Conservation (phyloP, 192 early-diverging fungal species). For the Podila minutissima region DNA sequence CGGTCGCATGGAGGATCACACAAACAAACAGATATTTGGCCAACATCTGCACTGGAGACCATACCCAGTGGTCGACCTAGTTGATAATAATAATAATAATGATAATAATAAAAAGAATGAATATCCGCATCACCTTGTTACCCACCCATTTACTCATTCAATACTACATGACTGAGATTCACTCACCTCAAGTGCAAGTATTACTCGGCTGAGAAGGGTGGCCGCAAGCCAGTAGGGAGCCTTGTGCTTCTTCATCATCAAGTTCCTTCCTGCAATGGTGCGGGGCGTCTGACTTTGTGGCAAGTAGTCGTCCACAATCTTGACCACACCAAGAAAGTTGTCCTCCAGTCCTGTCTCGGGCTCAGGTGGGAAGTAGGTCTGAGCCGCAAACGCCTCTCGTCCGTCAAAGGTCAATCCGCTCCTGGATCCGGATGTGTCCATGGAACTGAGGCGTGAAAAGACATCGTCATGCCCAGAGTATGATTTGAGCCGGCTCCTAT, state of each 20-base stretch:
- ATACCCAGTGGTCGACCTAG: background rate
- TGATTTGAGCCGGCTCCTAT: background rate
- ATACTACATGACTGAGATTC: background rate
- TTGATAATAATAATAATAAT: background rate
- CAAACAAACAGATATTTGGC: slow-evolving; percentile 9
- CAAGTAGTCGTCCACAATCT: slow-evolving; percentile 49
- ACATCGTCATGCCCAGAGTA: background rate
- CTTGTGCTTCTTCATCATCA: slow-evolving; percentile 47
- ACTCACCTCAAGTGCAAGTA: slow-evolving; percentile 5
- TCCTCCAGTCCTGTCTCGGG: slow-evolving; percentile 50
- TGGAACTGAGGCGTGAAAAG: background rate
- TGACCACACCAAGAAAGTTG: slow-evolving; percentile 51
- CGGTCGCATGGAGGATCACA: slow-evolving; percentile 22
- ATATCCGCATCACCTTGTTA: background rate
- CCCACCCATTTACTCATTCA: background rate
- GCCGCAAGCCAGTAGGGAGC: slow-evolving; percentile 20
- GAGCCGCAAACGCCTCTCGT: slow-evolving; percentile 31
- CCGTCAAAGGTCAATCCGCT: background rate
- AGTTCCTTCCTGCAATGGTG: slow-evolving; percentile 31
- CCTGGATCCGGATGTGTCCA: background rate
- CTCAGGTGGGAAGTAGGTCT: slow-evolving; percentile 38
- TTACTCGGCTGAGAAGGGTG: slow-evolving; percentile 10
- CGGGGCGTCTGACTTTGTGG: slow-evolving; percentile 22
- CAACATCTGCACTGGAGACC: background rate
- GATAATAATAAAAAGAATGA: background rate